Base-by-base conservation (phyloP, 2,329 filamentous ascomycete species). In the Nannizziopsis barbatae region DNA sequence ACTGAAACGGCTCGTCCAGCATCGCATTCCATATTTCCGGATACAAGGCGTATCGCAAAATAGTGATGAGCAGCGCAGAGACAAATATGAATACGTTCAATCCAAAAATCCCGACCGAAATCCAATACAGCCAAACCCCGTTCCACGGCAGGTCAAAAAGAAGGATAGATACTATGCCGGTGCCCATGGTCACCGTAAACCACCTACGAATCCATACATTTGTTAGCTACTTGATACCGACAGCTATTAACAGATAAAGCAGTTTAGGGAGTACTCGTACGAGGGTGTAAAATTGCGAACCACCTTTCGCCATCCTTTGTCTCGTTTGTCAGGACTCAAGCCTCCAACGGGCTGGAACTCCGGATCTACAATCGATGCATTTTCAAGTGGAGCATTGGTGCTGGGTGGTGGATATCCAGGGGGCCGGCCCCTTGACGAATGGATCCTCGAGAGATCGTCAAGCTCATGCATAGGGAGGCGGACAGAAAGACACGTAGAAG, bases 1-100 rank as follows among this genome's bases (percentile, higher is more conserved):
- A 80, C 57, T 86, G 79, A 1, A 73, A 74, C 0, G 79, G 80
- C 58, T 86, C 79, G 1, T 69, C 65, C 32, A 86, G 73, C 81
- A 86, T 83, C 12, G 74, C 76, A 0, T 50, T 58, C 74, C 80
- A 86, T 27, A 84, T 79, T 50, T 75, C 71, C 0, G 81, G 82
- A 56, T 83, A 86, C 1, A 84, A 57, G 0, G 67, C 66, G 56
- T 86, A 86, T 3, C 83, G 73, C 2, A 81, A 59, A 1, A 77
- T 49, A 1, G 76, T 80, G 40, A 81, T 71, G 5, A 65, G 50
- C 15, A 73, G 55, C 1, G 59, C 61, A 1, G 62, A 37, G 6
- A 27, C 18, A 40, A 69, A 69, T 6, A 68, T 56, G 3, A 63
- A 30, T 5, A 65, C 58, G 38, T 69, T 68, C 5, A 69, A 42